A percentile compares a stretch with the other conserved stretches of the same genome.
Evolutionary conservation across 768 basidiomycete species (phyloP).

Genomic region (Pleurotus pulmonarius): DNA sequence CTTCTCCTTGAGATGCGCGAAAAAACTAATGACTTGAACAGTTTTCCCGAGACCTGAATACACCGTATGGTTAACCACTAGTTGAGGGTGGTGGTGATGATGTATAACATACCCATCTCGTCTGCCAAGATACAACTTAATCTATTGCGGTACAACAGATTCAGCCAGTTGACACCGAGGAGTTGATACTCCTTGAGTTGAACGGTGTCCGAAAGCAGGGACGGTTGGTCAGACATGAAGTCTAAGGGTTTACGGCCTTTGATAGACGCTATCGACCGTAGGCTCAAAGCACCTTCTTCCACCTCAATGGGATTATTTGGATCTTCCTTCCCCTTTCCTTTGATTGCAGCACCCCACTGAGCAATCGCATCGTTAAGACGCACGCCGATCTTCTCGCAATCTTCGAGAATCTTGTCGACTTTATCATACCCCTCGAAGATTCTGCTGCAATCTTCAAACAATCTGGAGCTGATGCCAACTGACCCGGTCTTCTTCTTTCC

Average conservation of each 20-base stretch:
- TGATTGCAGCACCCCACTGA: conserved; percentile 56
- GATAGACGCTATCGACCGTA: conserved; percentile 43
- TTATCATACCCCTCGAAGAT: conserved; percentile 84
- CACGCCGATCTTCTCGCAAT: conserved; percentile 84
- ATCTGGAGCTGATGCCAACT: conserved; percentile 78
- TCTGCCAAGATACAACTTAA: conserved; percentile 96
- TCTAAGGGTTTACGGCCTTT: conserved; percentile 44
- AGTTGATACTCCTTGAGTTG: conserved; percentile 95
- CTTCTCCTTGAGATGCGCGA: conserved; percentile 81
- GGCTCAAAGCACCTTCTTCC: conserved; percentile 62
- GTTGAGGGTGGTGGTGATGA: not conserved
- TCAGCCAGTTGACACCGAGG: conserved; percentile 96
- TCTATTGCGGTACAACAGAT: conserved; percentile 74
- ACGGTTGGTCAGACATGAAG: conserved; percentile 76
- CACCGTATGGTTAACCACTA: conserved; percentile 9
- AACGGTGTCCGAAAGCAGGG: conserved; percentile 59
- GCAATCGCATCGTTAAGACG: conserved; percentile 71
- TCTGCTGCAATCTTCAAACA: conserved; percentile 87
- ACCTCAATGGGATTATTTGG: conserved; percentile 20
- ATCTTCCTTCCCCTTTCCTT: conserved; percentile 37
- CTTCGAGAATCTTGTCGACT: conserved; percentile 84
- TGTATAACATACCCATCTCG: conserved; percentile 82
- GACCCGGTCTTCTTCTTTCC: conserved; percentile 86
- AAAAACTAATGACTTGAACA: conserved; percentile 96
- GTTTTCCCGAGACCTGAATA: conserved; percentile 91